Evolutionary conservation across 2,329 filamentous ascomycete species (phyloP), one percentile per base, ranked within the genome.

Genomic region (Metarhizium rileyi): DNA sequence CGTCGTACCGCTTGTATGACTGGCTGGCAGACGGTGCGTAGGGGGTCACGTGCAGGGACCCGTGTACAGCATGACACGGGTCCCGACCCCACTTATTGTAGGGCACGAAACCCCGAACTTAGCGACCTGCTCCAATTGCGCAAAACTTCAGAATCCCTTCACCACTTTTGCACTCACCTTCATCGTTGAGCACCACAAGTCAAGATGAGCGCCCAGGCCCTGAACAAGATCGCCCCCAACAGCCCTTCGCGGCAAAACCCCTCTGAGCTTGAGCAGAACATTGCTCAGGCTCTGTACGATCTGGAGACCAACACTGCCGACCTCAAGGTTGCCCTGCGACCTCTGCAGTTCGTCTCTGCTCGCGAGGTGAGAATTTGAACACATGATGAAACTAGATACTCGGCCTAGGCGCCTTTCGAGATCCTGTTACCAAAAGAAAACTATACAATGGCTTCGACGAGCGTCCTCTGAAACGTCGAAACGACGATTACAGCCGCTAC

Each of bases 221-320:
- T 93, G 71, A 95, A 95, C 87, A 97, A 97, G 89, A 97, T 97
- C 75, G 90, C 90, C 71, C 74, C 84, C 72, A 96, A 93, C 85
- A 94, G 88, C 86, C 86, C 91, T 64, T 96, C 91, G 77, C 84
- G 89, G 81, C 82, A 87, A 74, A 94, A 85, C 77, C 93, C 93
- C 64, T 95, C 89, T 63, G 93, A 98, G 86, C 86, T 97, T 66
- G 93, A 98, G 88, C 84, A 81, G 75, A 88, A 78, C 81, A 94
- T 98, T 73, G 93, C 93, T 72, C 87, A 85, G 76, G 93, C 93
- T 77, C 88, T 98, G 61, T 94, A 86, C 81, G 93, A 98, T 70
- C 88, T 98, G 76, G 93, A 98, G 89, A 90, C 84, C 80, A 96
- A 96, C 85, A 95, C 93, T 70, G 80, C 90, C 73, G 93, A 98